These are phyloP conservation scores for Glutinoglossum americanum DNA, from an alignment of 495 filamentous ascomycete species.

Conservation along the genomic window DNA sequence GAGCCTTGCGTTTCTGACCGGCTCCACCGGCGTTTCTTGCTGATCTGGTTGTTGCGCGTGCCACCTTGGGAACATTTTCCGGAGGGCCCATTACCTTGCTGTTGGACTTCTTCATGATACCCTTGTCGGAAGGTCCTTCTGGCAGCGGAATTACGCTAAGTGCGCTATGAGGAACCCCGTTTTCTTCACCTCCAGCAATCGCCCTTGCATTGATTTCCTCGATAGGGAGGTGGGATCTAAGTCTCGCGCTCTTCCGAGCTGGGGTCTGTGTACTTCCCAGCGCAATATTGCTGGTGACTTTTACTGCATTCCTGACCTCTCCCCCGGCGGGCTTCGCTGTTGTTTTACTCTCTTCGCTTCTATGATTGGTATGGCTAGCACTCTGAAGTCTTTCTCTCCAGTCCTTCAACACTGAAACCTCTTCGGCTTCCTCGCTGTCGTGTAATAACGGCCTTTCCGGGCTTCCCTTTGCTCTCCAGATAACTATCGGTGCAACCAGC, in stretches of 20 bases:
- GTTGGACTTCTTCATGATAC: background rate
- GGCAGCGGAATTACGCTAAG: background rate
- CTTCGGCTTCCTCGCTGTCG: constrained; percentile 20
- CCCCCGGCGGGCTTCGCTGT: background rate
- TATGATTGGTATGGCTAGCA: background rate
- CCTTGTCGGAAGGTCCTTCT: background rate
- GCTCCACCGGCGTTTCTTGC: background rate
- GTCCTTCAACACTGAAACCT: constrained; percentile 26
- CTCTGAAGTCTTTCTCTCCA: constrained; percentile 23
- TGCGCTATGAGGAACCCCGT: background rate
- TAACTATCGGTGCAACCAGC: constrained; percentile 14
- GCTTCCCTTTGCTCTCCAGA: constrained; percentile 20
- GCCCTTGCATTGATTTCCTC: background rate
- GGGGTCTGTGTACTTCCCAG: background rate
- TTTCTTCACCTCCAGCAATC: background rate
- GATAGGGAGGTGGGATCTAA: background rate
- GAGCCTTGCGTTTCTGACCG: background rate
- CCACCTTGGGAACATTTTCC: background rate
- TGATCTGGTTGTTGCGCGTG: background rate
- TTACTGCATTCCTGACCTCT: background rate
- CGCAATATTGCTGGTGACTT: background rate
- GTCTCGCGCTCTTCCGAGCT: background rate
- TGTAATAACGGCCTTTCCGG: constrained; percentile 16
- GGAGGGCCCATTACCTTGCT: background rate
- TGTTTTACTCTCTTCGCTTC: background rate